Base-by-base conservation (phyloP, 176 grass and related monocot species). In the Miscanthus lutarioriparius region DNA sequence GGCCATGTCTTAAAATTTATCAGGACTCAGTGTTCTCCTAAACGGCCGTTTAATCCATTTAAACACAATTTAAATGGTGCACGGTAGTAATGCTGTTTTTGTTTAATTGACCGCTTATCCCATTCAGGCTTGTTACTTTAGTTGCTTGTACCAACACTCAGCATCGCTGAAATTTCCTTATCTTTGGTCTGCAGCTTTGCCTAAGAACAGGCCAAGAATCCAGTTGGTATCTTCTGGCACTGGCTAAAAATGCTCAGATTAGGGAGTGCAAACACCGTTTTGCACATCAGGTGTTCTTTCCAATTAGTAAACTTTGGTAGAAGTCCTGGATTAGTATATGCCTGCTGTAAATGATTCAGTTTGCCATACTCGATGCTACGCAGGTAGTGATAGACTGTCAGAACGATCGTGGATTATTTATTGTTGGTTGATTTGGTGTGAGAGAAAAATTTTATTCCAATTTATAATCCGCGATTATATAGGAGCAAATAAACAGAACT, bases 1-100 rank as follows among this genome's bases (percentile, higher is more conserved):
- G 62, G 56, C 16, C 40, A 64, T 83, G 33, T 28, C 41, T 65
- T 83, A 72, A 17, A 58, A 64, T 72, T 27, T 84, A 64, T 84
- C 41, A 45, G 49, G 33, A 38, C 61, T 84, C 74, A 9, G 0
- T 12, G n/a, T 61, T 26, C 8, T 2, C 58, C 58, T 26, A 62
- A 25, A 62, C 0, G 10, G 10, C 1, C 3, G 1, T 62, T 26
- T 26, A 26, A 10, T 23, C 58, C 1, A 1, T 25, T 25, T 62
- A 62, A 62, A 62, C 58, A 62, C 10, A 2, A 62, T 12, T 62
- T 59, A 59, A 59, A 59, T 59, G 56, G 0, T 59, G 3, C 56
- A n/a, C 6, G 9, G 9, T 59, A 23, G 56, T 59, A 59, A 25
- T 59, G 17, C 0, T 22, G 51, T 54, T 54, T 54, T 8, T 58